Evolutionary conservation across 441 rosid genomes (phyloP).

Genomic region (Erodium trifolium): DNA sequence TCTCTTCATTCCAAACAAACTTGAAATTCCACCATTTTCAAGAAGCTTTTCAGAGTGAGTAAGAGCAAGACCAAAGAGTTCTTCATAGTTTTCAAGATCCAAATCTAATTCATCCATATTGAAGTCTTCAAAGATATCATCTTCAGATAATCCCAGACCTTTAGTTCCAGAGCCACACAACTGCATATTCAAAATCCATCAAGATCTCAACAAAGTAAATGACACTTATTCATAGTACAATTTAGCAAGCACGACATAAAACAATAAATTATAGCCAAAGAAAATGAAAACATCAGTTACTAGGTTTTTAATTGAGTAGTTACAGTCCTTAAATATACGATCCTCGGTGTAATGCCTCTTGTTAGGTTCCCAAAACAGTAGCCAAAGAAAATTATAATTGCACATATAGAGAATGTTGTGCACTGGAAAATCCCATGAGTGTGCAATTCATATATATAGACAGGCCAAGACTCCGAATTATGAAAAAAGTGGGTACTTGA

Average conservation of each 20-base stretch:
- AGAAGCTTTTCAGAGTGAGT: conserved; percentile 72
- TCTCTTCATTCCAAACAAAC: conserved; percentile 63
- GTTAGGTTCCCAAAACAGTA: neutral
- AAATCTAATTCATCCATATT: conserved; percentile 88
- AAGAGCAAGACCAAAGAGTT: conserved; percentile 80
- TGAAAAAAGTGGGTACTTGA: neutral
- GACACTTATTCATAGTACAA: too few relatives aligned
- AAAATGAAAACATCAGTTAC: neutral
- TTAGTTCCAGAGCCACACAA: conserved; percentile 34
- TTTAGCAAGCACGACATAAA: neutral
- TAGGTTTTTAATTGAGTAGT: neutral
- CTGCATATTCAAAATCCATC: conserved; percentile 28
- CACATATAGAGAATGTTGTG: conserved; percentile 1
- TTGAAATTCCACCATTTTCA: conserved; percentile 77
- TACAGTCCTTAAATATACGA: neutral
- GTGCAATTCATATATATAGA: neutral
- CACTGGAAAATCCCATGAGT: neutral
- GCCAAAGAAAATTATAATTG: neutral
- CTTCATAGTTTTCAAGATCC: conserved; percentile 86
- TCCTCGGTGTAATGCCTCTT: neutral
- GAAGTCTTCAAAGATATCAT: conserved; percentile 55
- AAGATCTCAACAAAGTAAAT: too few relatives aligned
- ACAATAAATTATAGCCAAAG: neutral
- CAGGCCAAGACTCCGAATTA: conserved; percentile 4
- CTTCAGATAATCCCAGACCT: conserved; percentile 47